Evolutionary conservation across 2,329 filamentous ascomycete species (phyloP).

Genomic region (Nannizzia gypsea): DNA sequence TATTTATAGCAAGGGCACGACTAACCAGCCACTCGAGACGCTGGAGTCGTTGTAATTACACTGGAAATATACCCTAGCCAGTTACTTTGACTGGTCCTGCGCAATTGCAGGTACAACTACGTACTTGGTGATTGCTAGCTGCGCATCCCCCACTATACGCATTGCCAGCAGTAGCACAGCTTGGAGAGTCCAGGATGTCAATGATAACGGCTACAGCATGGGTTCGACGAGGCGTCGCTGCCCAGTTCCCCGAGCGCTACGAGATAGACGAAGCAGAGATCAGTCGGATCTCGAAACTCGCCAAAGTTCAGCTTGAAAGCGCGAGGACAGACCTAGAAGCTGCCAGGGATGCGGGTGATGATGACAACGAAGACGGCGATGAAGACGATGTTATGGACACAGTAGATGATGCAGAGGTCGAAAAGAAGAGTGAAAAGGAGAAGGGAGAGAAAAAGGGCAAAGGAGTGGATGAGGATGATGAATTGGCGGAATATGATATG

Average conservation of each 20-base stretch:
- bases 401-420: slow-evolving; percentile 15
- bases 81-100: background rate
- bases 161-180: background rate
- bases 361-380: slow-evolving; percentile 25
- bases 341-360: slow-evolving; percentile 43
- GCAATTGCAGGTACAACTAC: background rate
- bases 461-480: slow-evolving; percentile 40
- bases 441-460: slow-evolving; percentile 9
- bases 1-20: background rate
- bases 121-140: background rate
- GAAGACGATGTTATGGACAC: slow-evolving; percentile 25
- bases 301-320: slow-evolving; percentile 75
- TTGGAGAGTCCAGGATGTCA: slow-evolving; percentile 21
- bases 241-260: slow-evolving; percentile 63
- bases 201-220: slow-evolving; percentile 69
- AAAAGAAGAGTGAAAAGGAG: slow-evolving; percentile 16
- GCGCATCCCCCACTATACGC: background rate
- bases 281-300: slow-evolving; percentile 60
- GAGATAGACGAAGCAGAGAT: slow-evolving; percentile 65
- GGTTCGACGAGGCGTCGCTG: slow-evolving; percentile 66
- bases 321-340: slow-evolving; percentile 75
- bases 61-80: background rate
- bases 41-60: background rate
- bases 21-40: background rate
- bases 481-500: slow-evolving; percentile 90